Conservation (phyloP, 164 flowering plant species). For the Brasenia schreberi region DNA sequence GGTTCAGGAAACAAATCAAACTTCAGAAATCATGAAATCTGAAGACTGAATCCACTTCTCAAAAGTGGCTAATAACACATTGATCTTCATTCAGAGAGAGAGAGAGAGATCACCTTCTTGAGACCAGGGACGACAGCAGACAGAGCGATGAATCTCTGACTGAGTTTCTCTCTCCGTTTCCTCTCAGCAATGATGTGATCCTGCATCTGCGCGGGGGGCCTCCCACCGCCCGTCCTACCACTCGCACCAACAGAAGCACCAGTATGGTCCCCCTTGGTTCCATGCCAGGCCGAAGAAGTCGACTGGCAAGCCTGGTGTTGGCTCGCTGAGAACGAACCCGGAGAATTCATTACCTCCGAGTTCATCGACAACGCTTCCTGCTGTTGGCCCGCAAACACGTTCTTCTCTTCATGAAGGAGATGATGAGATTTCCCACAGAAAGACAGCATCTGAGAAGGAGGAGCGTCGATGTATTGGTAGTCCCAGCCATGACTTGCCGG, state of each 20-base stretch:
- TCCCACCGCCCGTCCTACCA: neutral
- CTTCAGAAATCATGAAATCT: too few relatives aligned
- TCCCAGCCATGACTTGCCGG: neutral
- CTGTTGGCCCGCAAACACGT: neutral
- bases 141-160: constrained; percentile 37
- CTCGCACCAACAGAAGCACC: neutral
- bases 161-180: constrained; percentile 47
- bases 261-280: constrained; percentile 1
- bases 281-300: neutral
- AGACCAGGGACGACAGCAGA: constrained; percentile 39
- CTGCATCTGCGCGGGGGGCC: constrained; percentile 17
- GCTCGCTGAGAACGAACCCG: neutral
- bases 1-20: too few relatives aligned
- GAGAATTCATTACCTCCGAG: neutral
- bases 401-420: neutral
- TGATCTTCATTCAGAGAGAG: too few relatives aligned
- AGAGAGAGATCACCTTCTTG: constrained; percentile 27
- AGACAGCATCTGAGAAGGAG: neutral
- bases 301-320: neutral
- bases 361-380: neutral
- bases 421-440: neutral
- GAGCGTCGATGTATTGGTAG: neutral
- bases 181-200: constrained; percentile 48
- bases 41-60: too few relatives aligned
- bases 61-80: too few relatives aligned